Percentiles rank a stretch among this genome's conserved stretches.
Conservation (phyloP, 352 stramenopile genomes). For the Phytopythium kandeliae region DNA sequence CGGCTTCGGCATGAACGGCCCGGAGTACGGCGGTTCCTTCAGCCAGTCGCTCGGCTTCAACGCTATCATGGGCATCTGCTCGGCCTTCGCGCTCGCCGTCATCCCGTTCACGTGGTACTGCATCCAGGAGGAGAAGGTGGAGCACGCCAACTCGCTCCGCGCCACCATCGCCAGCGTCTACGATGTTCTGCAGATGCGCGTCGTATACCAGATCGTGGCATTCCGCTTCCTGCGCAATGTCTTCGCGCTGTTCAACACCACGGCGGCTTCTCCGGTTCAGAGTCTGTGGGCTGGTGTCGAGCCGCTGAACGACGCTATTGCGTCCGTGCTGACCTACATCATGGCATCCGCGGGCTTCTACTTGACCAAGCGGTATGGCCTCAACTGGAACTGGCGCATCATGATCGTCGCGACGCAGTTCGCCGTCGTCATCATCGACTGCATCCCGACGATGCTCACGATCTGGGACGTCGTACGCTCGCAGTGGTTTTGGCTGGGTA, state of each 20-base stretch:
- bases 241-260: conserved; percentile 28
- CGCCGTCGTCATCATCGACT: conserved; percentile 26
- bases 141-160: conserved; percentile 9
- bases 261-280: conserved; percentile 20
- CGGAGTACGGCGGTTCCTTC: conserved; percentile 43
- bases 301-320: conserved; percentile 31
- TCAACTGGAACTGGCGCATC: conserved; percentile 39
- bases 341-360: conserved; percentile 24
- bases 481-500: conserved; percentile 53
- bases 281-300: conserved; percentile 36
- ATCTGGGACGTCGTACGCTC: conserved; percentile 42
- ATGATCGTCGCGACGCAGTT: conserved; percentile 35
- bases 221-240: conserved; percentile 42
- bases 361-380: conserved; percentile 24
- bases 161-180: conserved; percentile 22
- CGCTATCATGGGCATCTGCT: conserved; percentile 28
- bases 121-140: conserved; percentile 25
- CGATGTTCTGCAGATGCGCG: conserved; percentile 35
- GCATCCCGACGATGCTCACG: conserved; percentile 37
- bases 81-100: conserved; percentile 16
- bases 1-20: conserved; percentile 43
- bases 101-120: conserved; percentile 32
- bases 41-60: conserved; percentile 37
- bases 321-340: conserved; percentile 21
- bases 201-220: conserved; percentile 38